phyloP scores from a whole-genome alignment of 2,329 filamentous ascomycete species.

The Ambrosiella xylebori region DNA sequence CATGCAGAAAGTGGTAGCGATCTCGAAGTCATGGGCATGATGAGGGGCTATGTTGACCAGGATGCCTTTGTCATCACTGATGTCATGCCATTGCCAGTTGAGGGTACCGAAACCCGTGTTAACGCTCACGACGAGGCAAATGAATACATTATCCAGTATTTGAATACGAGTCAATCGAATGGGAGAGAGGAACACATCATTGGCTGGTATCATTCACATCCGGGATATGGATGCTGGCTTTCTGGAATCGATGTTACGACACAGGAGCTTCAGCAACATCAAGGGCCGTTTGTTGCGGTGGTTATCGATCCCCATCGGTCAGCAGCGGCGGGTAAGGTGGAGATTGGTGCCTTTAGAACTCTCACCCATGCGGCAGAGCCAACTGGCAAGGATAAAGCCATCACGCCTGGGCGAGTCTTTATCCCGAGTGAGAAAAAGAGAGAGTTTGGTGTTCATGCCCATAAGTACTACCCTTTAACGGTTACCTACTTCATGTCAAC shows the following conservation, averaged over 20 bases:
- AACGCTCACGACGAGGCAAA: conserved; percentile 93
- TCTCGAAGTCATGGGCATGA: conserved; percentile 92
- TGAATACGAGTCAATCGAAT: conserved; percentile 58
- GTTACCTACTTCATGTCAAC: conserved; percentile 91
- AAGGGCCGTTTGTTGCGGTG: conserved; percentile 85
- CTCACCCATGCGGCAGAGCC: conserved; percentile 37
- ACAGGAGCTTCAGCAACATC: conserved; percentile 63
- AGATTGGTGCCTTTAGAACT: conserved; percentile 92
- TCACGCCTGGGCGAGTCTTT: not conserved
- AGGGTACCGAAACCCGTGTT: conserved; percentile 95
- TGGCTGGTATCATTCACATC: conserved; percentile 96
- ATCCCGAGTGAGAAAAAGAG: conserved; percentile 52
- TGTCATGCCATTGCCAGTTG: conserved; percentile 81
- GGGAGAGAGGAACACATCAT: conserved; percentile 77
- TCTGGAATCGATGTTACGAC: conserved; percentile 90
- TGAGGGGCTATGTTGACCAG: conserved; percentile 83
- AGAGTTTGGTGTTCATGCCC: conserved; percentile 86
- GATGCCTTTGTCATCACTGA: conserved; percentile 86
- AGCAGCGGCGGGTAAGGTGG: conserved; percentile 84
- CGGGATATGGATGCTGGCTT: conserved; percentile 95
- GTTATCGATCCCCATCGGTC: conserved; percentile 95
- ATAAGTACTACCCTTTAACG: conserved; percentile 77
- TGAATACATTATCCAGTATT: conserved; percentile 87
- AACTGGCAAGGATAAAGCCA: not conserved
- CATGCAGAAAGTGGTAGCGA: conserved; percentile 87